A percentile compares a stretch with the other conserved stretches of the same genome.
Evolutionary conservation across 2,329 filamentous ascomycete species (phyloP).

Genomic region (Phaeophleospora eucalypticola): DNA sequence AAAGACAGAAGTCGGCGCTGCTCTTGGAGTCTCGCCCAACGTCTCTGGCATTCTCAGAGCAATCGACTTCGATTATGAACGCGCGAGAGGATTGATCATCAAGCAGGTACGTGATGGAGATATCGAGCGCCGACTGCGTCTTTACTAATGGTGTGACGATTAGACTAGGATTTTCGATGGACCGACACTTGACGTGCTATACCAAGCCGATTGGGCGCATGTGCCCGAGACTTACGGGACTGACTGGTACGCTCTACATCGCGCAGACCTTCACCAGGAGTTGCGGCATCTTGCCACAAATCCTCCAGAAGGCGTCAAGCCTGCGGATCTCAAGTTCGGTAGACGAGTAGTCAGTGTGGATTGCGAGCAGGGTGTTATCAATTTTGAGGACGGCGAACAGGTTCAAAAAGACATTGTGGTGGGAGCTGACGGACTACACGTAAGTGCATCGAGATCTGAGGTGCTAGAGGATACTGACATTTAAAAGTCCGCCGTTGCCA

Average conservation of each 20-base stretch:
- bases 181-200: background rate
- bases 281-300: background rate
- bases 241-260: slow-evolving; percentile 2
- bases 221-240: background rate
- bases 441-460: background rate
- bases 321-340: background rate
- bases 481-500: slow-evolving; percentile 1
- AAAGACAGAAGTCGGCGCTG: slow-evolving; percentile 1
- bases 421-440: slow-evolving; percentile 3
- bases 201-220: background rate
- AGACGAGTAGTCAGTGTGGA: background rate
- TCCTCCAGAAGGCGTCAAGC: background rate
- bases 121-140: too few species aligned
- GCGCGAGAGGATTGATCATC: background rate
- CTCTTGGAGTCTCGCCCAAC: slow-evolving; percentile 1
- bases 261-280: slow-evolving; percentile 1
- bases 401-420: slow-evolving; percentile 3
- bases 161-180: slow-evolving; percentile 2
- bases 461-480: background rate
- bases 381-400: background rate
- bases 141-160: background rate
- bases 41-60: background rate
- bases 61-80: slow-evolving; percentile 4
- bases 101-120: background rate
- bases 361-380: background rate